Percentiles rank a stretch among this genome's conserved stretches.
Conservation (phyloP, 495 filamentous ascomycete genomes). For the Letharia lupina region DNA sequence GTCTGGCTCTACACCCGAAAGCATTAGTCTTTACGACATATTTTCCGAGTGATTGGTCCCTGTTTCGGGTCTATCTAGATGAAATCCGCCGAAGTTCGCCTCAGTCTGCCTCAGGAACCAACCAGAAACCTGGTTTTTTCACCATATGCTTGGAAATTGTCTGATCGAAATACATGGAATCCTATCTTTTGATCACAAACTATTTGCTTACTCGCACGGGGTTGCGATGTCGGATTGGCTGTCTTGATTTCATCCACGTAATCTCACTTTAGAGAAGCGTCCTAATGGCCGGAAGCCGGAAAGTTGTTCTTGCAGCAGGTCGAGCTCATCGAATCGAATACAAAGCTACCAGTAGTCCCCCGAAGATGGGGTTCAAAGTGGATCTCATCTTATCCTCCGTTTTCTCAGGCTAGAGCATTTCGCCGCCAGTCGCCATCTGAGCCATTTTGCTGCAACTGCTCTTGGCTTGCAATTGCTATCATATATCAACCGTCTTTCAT, state of each 20-base stretch:
- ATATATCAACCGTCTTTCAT: constrained; percentile 8
- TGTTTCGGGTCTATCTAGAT: background rate
- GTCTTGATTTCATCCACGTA: background rate
- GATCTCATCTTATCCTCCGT: background rate
- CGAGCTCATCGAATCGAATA: background rate
- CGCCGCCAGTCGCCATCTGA: background rate
- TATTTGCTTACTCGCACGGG: background rate
- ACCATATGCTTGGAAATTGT: background rate
- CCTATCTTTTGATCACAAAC: background rate
- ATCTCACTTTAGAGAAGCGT: constrained; percentile 5
- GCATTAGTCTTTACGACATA: background rate
- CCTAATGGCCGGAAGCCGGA: constrained; percentile 8
- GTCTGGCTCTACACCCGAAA: background rate
- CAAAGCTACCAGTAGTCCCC: background rate
- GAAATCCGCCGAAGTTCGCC: background rate
- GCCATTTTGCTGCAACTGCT: background rate
- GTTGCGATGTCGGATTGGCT: background rate
- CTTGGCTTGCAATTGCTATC: too few species aligned
- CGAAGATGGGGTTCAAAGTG: background rate
- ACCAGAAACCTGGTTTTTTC: background rate
- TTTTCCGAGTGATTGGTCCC: background rate
- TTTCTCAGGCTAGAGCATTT: background rate
- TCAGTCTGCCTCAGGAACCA: background rate
- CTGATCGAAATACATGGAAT: background rate
- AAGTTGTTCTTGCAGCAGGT: background rate